Percentiles rank a stretch among this genome's conserved stretches.
Conservation (phyloP, 139 green algal genomes). For the Volvox reticuliferus region DNA sequence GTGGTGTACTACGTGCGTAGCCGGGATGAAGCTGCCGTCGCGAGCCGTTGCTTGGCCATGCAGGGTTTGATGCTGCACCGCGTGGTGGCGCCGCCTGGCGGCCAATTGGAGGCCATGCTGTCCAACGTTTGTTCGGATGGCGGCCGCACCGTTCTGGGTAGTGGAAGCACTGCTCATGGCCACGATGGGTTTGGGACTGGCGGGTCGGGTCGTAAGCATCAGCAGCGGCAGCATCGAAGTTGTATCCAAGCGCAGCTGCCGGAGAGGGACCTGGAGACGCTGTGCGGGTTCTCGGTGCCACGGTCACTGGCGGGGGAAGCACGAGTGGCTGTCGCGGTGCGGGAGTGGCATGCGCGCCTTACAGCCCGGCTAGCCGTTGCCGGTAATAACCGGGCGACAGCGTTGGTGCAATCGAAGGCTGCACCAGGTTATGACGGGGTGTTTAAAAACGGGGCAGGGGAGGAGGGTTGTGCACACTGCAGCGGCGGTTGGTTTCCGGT, state of each 20-base stretch:
- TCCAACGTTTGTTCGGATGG: neutral
- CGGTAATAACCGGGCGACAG: neutral
- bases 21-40: constrained; percentile 30
- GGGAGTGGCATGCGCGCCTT: neutral
- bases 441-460: neutral
- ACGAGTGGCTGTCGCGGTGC: neutral
- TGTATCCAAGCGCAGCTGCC: neutral
- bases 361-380: neutral
- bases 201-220: neutral
- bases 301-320: neutral
- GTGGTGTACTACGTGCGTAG: constrained; percentile 65
- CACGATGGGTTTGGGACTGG: too few relatives aligned
- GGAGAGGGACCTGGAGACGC: constrained; percentile 17
- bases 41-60: constrained; percentile 42
- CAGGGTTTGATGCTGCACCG: constrained; percentile 16
- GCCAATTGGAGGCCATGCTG: neutral
- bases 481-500: neutral
- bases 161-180: neutral
- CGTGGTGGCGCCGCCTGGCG: neutral
- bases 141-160: neutral
- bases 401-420: neutral
- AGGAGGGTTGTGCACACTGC: neutral
- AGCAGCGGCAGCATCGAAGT: neutral
- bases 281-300: constrained; percentile 26
- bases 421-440: neutral